phyloP scores from a whole-genome alignment of 352 stramenopile species.

The Aphanomyces astaci region DNA sequence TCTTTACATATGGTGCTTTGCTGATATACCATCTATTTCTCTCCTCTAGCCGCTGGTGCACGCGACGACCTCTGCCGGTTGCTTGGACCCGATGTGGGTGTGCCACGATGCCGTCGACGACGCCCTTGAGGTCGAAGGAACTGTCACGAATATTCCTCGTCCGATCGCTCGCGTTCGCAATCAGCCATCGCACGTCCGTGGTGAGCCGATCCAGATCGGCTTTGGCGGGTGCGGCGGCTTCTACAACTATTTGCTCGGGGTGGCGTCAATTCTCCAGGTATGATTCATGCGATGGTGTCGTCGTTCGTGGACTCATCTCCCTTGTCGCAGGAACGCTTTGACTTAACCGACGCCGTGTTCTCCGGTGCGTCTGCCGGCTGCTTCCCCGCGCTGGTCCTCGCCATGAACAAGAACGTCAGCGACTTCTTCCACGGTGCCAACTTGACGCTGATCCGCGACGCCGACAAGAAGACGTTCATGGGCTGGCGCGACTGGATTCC shows the following conservation, averaged over 20 bases:
- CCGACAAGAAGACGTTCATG: constrained; percentile 44
- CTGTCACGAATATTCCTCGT: background rate
- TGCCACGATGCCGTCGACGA: background rate
- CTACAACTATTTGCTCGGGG: constrained; percentile 82
- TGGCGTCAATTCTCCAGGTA: constrained; percentile 62
- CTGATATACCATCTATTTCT: background rate
- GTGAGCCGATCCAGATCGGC: constrained; percentile 40
- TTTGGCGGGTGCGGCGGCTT: constrained; percentile 78
- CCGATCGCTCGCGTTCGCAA: background rate
- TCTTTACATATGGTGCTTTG: too few relatives aligned
- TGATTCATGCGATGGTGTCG: background rate
- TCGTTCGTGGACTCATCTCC: background rate
- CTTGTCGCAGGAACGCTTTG: constrained; percentile 50
- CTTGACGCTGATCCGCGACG: constrained; percentile 57
- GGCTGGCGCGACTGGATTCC: constrained; percentile 71
- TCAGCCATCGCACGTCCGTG: background rate
- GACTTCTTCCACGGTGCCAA: constrained; percentile 83
- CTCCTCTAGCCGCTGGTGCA: background rate
- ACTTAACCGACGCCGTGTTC: constrained; percentile 62
- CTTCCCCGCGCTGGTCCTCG: constrained; percentile 59
- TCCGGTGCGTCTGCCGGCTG: constrained; percentile 67
- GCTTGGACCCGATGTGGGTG: constrained; percentile 17
- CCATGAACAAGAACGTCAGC: constrained; percentile 57
- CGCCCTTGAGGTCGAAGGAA: background rate
- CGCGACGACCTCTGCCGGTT: constrained; percentile 15